A percentile compares a stretch with the other conserved stretches of the same genome.
phyloP scores from a whole-genome alignment of 2,329 filamentous ascomycete species.

The Aspergillus neotritici region DNA sequence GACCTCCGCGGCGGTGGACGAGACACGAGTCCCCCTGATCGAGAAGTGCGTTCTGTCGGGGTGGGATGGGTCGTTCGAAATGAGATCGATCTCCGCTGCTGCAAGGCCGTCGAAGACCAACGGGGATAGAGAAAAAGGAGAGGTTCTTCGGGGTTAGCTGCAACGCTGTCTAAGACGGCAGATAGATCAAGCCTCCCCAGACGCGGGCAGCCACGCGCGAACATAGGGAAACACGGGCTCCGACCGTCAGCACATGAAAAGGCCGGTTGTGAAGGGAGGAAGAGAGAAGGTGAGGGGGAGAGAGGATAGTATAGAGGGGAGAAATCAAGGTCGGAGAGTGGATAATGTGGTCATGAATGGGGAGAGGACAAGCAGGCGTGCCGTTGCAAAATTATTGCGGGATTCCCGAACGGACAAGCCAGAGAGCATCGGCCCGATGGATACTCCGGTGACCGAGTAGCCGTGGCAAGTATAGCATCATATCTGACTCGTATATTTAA shows the following conservation, averaged over 20 bases:
- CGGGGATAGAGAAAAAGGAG: conserved; percentile 44
- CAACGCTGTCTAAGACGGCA: conserved; percentile 32
- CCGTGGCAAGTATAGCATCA: no score
- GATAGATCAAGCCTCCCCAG: conserved; percentile 36
- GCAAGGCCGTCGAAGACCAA: conserved; percentile 30
- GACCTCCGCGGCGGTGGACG: conserved; percentile 7
- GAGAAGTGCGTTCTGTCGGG: background rate
- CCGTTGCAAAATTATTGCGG: conserved; percentile 1
- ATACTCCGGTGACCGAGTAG: no score
- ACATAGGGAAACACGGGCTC: conserved; percentile 31
- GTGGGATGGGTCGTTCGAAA: conserved; percentile 1
- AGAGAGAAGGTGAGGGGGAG: conserved; percentile 4
- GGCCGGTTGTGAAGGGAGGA: background rate
- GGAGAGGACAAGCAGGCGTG: no score
- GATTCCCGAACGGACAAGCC: no score
- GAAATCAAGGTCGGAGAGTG: background rate
- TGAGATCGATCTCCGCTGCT: conserved; percentile 17
- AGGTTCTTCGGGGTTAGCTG: conserved; percentile 37
- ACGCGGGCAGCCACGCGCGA: conserved; percentile 38
- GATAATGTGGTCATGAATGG: background rate
- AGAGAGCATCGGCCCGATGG: background rate
- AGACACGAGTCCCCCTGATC: background rate
- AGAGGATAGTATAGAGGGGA: background rate
- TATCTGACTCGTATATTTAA: no score
- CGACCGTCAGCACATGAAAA: conserved; percentile 14